These are phyloP conservation scores for Fusarium secorum DNA, from an alignment of 2,329 filamentous ascomycete species.

Conservation along the genomic window DNA sequence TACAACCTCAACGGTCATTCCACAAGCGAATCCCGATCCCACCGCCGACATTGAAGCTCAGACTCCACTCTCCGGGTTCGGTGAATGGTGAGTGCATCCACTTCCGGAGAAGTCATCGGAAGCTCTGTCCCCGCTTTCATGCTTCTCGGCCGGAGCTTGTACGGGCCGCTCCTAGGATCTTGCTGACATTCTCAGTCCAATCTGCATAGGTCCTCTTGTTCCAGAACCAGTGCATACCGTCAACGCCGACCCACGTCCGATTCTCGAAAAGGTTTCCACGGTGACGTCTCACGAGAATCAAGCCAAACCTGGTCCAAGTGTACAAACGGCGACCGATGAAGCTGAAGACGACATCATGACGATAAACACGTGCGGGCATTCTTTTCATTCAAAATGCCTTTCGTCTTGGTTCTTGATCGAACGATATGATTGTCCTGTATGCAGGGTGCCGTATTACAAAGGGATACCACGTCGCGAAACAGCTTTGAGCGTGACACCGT, in stretches of 20 bases:
- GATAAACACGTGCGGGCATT: conserved; percentile 49
- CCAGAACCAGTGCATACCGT: conserved; percentile 37
- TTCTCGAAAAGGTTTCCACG: conserved; percentile 27
- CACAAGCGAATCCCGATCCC: conserved; percentile 11
- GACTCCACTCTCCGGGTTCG: conserved; percentile 29
- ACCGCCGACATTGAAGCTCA: conserved; percentile 31
- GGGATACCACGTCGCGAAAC: conserved; percentile 9
- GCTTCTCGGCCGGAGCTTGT: conserved; percentile 3
- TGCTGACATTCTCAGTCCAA: conserved; percentile 38
- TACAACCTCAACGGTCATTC: conserved; percentile 34
- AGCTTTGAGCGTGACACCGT: conserved; percentile 30
- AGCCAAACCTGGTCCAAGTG: not conserved
- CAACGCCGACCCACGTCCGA: conserved; percentile 19
- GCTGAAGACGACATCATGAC: conserved; percentile 46
- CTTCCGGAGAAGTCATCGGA: not conserved
- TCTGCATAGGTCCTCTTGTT: conserved; percentile 46
- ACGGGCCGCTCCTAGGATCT: not conserved
- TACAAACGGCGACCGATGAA: not conserved
- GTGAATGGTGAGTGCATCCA: conserved; percentile 40
- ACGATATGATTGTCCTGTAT: conserved; percentile 51
- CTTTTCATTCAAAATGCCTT: conserved; percentile 52
- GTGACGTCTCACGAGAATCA: conserved; percentile 8
- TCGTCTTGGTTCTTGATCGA: conserved; percentile 50
- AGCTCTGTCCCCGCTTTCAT: conserved; percentile 10
- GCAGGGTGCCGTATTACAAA: conserved; percentile 47